These are phyloP conservation scores for Calocybe indica DNA, from an alignment of 768 basidiomycete species.

Conservation along the genomic window DNA sequence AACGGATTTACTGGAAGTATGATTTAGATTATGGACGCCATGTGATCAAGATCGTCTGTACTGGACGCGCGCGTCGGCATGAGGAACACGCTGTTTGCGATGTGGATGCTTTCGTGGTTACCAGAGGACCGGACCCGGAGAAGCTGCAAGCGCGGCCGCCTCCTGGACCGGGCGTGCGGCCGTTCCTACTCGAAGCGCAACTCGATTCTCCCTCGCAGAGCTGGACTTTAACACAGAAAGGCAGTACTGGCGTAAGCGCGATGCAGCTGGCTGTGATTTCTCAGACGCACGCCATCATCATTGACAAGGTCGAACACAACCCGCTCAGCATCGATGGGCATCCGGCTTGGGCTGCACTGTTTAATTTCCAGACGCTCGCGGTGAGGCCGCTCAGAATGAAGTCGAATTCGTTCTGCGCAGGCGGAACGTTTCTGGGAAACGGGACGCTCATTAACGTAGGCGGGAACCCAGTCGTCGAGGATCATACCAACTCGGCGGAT, in stretches of 20 bases:
- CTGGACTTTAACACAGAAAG: slow-evolving; percentile 62
- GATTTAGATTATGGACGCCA: slow-evolving; percentile 47
- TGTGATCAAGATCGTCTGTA: slow-evolving; percentile 57
- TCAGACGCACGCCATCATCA: slow-evolving; percentile 58
- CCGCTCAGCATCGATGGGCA: slow-evolving; percentile 67
- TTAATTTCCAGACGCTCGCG: slow-evolving; percentile 58
- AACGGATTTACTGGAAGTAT: slow-evolving; percentile 60
- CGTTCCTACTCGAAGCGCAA: slow-evolving; percentile 6
- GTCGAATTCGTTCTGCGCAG: slow-evolving; percentile 86
- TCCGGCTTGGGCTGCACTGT: slow-evolving; percentile 78
- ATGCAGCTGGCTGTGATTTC: slow-evolving; percentile 76
- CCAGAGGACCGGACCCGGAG: slow-evolving; percentile 25
- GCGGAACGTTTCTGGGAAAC: slow-evolving; percentile 71
- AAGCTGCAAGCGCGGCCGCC: slow-evolving; percentile 1
- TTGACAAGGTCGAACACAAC: slow-evolving; percentile 87
- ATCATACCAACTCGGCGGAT: slow-evolving; percentile 58
- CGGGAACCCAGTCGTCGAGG: slow-evolving; percentile 72
- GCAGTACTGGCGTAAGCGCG: slow-evolving; percentile 70
- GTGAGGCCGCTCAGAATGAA: slow-evolving; percentile 56
- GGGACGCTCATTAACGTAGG: slow-evolving; percentile 77
- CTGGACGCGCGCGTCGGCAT: slow-evolving; percentile 34
- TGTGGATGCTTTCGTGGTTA: slow-evolving; percentile 66
- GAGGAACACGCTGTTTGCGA: slow-evolving; percentile 34
- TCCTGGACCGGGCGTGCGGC: neutral
- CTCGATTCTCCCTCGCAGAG: slow-evolving; percentile 2